Base-by-base conservation (phyloP, 345 rosid species). In the Populus deltoides region DNA sequence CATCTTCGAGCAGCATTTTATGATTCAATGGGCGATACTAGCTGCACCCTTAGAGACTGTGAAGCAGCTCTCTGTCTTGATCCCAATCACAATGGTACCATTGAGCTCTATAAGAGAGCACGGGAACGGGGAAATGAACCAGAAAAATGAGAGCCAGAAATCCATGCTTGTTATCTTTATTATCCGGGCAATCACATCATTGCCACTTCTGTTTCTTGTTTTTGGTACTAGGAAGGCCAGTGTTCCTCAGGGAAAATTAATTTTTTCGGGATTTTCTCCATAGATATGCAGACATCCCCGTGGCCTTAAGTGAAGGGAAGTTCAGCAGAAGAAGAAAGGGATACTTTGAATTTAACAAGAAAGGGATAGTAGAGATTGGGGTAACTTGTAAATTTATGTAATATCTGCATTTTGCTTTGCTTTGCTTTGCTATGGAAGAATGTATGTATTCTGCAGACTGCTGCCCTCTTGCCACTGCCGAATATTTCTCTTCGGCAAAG, bases 31-130 rank as follows among this genome's bases (percentile, higher is more conserved):
- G 92, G 97, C 38, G 88, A 90, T 81, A 72, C 77, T 71, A 62
- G 77, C 17, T 85, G 88, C 38, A 83, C 98, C 2, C 8, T 88
- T 20, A 88, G 89, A 86, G 99, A 97, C 78, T 94, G 97, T 75
- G 98, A 92, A 89, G 99, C 99, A 74, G 99, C 98, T 29, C 91
- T 97, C 25, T 90, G 98, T 77, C 90, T 94, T 69, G 98, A 97
- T 70, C 92, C 94, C 24, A 68, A 66, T 74, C 94, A 90, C 41
- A 12, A 75, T 3, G 97, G 92, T 68, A 84, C 96, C n/a, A 80
- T 89, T 9, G 93, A 91, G 22, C 90, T 97, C 45, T 90, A 87
- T 74, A 81, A 80, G 16, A 91, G 78, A 85, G 89, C 91, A 45
- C 80, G 76, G 77, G 90, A 90, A 33, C 76, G 53, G 57, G 72